A percentile compares a stretch with the other conserved stretches of the same genome.
phyloP scores from a whole-genome alignment of 306 rosid species.

The Mucuna pruriens region DNA sequence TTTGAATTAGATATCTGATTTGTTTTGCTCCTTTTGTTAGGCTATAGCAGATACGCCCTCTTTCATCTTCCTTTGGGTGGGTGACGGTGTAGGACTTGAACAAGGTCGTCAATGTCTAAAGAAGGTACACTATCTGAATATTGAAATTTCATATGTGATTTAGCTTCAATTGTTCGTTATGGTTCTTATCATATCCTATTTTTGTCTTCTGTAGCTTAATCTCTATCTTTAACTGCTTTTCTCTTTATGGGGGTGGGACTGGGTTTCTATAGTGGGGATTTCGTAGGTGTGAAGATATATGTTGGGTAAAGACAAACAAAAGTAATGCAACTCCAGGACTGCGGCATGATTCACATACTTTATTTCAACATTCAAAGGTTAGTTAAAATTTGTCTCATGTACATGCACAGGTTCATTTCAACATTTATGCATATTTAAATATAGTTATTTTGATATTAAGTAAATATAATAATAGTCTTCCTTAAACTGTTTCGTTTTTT shows the following conservation, averaged over 20 bases:
- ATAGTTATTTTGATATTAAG: neutral
- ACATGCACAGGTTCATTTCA: conserved; percentile 25
- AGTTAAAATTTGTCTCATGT: conserved; percentile 29
- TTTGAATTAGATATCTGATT: conserved; percentile 41
- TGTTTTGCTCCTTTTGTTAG: conserved; percentile 46
- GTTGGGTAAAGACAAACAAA: conserved; percentile 99
- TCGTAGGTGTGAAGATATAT: conserved; percentile 98
- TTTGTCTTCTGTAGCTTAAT: conserved; percentile 9
- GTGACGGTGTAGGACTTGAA: conserved; percentile 98
- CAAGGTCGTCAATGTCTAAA: conserved; percentile 99
- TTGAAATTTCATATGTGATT: neutral
- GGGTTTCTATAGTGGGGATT: conserved; percentile 88
- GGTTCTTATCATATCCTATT: conserved; percentile 26
- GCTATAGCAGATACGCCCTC: conserved; percentile 99
- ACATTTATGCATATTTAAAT: neutral
- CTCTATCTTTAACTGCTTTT: conserved; percentile 17
- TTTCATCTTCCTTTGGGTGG: conserved; percentile 99
- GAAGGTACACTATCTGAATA: conserved; percentile 63
- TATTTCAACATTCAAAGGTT: conserved; percentile 99
- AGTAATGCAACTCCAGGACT: conserved; percentile 85
- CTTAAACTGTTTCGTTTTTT: conserved; percentile 23
- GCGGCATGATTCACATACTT: conserved; percentile 94
- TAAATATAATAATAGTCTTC: neutral
- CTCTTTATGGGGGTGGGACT: conserved; percentile 40
- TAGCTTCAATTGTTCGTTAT: conserved; percentile 20